A percentile compares a stretch with the other conserved stretches of the same genome.
phyloP scores from a whole-genome alignment of 441 rosid species.

The Isatis lusitanica region DNA sequence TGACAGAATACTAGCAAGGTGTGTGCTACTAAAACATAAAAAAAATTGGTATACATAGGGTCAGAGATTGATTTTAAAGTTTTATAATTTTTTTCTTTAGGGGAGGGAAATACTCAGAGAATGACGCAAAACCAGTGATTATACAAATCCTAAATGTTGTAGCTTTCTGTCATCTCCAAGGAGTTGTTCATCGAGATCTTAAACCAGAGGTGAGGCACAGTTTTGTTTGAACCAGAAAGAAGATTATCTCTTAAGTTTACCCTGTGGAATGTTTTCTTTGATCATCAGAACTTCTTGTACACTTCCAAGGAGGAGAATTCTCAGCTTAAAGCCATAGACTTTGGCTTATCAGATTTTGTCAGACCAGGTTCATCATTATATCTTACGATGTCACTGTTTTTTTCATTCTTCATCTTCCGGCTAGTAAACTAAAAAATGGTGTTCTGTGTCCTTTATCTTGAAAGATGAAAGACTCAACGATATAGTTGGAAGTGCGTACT shows the following conservation, averaged over 20 bases:
- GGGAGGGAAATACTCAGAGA: slow-evolving; percentile 91
- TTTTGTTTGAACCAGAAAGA: neutral
- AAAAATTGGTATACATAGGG: neutral
- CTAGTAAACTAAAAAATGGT: neutral
- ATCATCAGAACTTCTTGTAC: slow-evolving; percentile 79
- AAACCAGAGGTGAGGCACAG: slow-evolving; percentile 77
- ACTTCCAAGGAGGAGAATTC: slow-evolving; percentile 77
- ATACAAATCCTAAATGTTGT: slow-evolving; percentile 82
- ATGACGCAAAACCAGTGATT: slow-evolving; percentile 80
- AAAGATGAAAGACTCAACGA: slow-evolving; percentile 91
- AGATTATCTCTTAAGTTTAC: neutral
- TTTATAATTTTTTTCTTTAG: slow-evolving; percentile 18
- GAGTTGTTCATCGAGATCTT: slow-evolving; percentile 94
- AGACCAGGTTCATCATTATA: slow-evolving; percentile 66
- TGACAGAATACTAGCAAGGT: slow-evolving; percentile 92
- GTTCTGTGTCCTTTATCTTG: neutral
- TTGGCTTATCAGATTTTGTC: slow-evolving; percentile 87
- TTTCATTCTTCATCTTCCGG: neutral
- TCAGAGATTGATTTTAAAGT: slow-evolving; percentile 1
- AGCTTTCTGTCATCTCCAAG: slow-evolving; percentile 85
- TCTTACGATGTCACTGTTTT: neutral
- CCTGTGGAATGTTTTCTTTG: neutral
- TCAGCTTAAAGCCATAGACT: slow-evolving; percentile 83
- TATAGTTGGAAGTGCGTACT: slow-evolving; percentile 94
- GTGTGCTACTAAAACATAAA: neutral